Conservation (phyloP, 1,284 basidiomycete genomes). For the Naganishia sp. region DNA sequence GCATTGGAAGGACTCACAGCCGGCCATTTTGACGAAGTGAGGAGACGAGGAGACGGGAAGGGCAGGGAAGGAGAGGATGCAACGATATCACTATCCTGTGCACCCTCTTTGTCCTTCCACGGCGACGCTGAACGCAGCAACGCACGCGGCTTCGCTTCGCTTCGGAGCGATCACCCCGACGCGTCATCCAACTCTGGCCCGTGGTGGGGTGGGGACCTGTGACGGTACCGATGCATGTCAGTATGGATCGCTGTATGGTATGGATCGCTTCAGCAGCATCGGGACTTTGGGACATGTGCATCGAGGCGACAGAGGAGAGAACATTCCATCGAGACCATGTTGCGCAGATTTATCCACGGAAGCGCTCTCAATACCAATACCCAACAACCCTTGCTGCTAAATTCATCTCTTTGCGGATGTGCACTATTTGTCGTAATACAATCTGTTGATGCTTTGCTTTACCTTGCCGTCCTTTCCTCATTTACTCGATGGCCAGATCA, state of each 20-base stretch:
- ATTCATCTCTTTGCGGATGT: background rate
- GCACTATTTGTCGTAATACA: constrained; percentile 1
- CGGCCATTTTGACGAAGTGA: constrained; percentile 11
- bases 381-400: background rate
- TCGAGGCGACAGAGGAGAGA: too few species aligned
- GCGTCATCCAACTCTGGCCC: too few species aligned
- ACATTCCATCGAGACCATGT: too few species aligned
- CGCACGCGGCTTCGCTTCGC: too few species aligned
- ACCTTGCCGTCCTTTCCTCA: background rate
- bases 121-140: background rate
- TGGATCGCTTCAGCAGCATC: too few species aligned
- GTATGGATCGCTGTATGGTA: too few species aligned
- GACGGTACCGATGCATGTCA: too few species aligned
- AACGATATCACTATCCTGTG: background rate
- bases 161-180: too few species aligned
- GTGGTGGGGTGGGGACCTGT: too few species aligned
- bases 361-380: background rate
- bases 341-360: background rate
- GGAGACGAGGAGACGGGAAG: background rate
- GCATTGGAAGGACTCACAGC: constrained; percentile 7
- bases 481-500: background rate
- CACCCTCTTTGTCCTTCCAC: background rate
- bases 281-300: too few species aligned
- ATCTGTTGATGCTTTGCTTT: background rate
- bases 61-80: background rate